phyloP scores from a whole-genome alignment of 1,284 basidiomycete species.

The Pyrrhoderma lamaoense region DNA sequence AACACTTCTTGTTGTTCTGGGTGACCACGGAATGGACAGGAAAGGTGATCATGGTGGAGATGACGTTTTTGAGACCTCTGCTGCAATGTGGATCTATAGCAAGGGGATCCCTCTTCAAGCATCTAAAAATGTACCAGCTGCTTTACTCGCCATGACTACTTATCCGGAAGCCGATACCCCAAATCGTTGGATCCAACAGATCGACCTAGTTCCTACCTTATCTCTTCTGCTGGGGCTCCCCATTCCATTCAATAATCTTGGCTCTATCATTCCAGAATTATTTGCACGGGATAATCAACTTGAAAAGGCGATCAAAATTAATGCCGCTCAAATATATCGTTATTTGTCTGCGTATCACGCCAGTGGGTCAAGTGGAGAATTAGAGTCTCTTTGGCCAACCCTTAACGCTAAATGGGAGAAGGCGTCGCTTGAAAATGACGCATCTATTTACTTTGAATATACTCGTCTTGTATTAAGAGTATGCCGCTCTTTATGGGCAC shows the following conservation, averaged over 20 bases:
- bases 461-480: slow-evolving; percentile 58
- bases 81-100: slow-evolving; percentile 91
- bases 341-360: slow-evolving; percentile 76
- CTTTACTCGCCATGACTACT: slow-evolving; percentile 43
- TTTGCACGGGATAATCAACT: slow-evolving; percentile 42
- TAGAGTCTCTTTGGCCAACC: slow-evolving; percentile 53
- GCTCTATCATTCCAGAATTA: slow-evolving; percentile 84
- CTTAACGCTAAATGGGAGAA: slow-evolving; percentile 44
- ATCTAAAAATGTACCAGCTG: slow-evolving; percentile 33
- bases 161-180: slow-evolving; percentile 55
- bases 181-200: slow-evolving; percentile 80
- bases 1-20: slow-evolving; percentile 86
- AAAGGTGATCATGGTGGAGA: slow-evolving; percentile 97
- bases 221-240: slow-evolving; percentile 89
- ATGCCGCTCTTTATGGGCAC: slow-evolving; percentile 89
- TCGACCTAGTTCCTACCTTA: slow-evolving; percentile 88
- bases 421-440: slow-evolving; percentile 22
- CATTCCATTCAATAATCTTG: slow-evolving; percentile 94
- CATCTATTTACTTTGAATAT: slow-evolving; percentile 40
- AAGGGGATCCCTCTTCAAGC: slow-evolving; percentile 44
- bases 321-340: slow-evolving; percentile 68
- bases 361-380: slow-evolving; percentile 63
- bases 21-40: slow-evolving; percentile 97
- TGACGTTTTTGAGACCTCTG: slow-evolving; percentile 76
- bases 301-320: slow-evolving; percentile 65